phyloP scores from a whole-genome alignment of 306 rosid genomes.

The Rosa chinensis region DNA sequence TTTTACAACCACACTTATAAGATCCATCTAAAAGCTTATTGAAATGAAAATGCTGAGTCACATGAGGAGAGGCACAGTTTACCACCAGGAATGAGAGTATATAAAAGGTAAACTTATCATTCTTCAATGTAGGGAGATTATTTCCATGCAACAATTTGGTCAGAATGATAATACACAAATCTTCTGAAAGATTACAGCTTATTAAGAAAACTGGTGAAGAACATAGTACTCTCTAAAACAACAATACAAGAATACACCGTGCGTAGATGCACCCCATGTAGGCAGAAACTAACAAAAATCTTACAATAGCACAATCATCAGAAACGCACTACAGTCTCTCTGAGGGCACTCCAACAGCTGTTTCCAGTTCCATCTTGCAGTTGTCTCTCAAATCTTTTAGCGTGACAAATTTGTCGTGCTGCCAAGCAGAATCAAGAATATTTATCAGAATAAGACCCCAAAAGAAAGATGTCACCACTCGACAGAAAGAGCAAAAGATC shows the following conservation, averaged over 20 bases:
- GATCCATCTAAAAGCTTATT: constrained; percentile 8
- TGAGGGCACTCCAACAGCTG: constrained; percentile 36
- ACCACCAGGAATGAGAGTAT: no score
- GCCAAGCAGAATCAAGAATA: constrained; percentile 29
- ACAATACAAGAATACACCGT: constrained; percentile 10
- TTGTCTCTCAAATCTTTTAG: constrained; percentile 71
- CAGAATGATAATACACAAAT: constrained; percentile 7
- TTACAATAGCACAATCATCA: constrained; percentile 25
- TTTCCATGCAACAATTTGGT: not conserved
- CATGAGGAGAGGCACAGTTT: no score
- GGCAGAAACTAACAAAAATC: constrained; percentile 30
- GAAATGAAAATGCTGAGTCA: no score
- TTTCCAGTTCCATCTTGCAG: constrained; percentile 76
- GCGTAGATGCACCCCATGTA: constrained; percentile 15
- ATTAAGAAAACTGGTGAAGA: constrained; percentile 3
- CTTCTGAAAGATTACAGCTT: not conserved
- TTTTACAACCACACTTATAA: not conserved
- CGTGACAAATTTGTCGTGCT: constrained; percentile 58
- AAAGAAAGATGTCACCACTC: not conserved
- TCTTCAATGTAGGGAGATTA: not conserved
- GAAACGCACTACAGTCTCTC: constrained; percentile 43
- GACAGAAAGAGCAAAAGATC: not conserved
- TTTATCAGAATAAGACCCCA: constrained; percentile 3
- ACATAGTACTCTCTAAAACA: not conserved
- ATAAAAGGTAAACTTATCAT: not conserved